Percentiles rank a stretch among this genome's conserved stretches.
Conservation (phyloP, 225 moss, liverwort and hornwort species). For the Asterella californica region DNA sequence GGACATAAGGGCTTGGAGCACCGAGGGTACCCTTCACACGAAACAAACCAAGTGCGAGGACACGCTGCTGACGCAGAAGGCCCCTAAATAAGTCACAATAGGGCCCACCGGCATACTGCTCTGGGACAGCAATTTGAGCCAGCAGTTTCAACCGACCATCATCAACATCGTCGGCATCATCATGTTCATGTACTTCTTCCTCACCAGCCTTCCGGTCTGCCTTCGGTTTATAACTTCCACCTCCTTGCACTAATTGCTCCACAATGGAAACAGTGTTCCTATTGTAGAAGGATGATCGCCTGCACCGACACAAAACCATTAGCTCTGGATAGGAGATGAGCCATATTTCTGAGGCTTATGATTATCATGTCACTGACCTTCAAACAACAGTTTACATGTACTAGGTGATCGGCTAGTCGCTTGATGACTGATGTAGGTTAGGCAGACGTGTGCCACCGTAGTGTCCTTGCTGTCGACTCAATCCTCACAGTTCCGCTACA, state of each 20-base stretch:
- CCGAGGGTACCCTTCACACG: constrained; percentile 64
- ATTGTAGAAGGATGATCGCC: constrained; percentile 82
- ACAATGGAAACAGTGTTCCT: constrained; percentile 71
- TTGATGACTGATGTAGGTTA: too few species aligned
- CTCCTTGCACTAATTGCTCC: constrained; percentile 67
- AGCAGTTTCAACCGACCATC: constrained; percentile 28
- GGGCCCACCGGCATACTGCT: constrained; percentile 43
- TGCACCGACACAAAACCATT: constrained; percentile 22
- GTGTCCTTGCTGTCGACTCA: too few species aligned
- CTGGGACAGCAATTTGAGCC: constrained; percentile 51
- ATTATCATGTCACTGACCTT: too few species aligned
- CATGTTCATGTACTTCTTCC: constrained; percentile 20
- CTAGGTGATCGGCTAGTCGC: too few species aligned
- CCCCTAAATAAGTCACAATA: constrained; percentile 65
- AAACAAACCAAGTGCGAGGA: constrained; percentile 67
- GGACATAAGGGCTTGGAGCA: constrained; percentile 69
- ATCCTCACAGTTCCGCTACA: too few species aligned
- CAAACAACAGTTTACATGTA: too few species aligned
- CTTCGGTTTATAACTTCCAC: constrained; percentile 15
- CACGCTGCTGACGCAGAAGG: constrained; percentile 41
- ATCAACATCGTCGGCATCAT: constrained; percentile 7
- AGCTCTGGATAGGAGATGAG: too few species aligned
- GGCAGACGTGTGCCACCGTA: too few species aligned
- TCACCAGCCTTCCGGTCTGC: neutral
- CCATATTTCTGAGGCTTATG: too few species aligned